These are phyloP conservation scores for Salix caprea DNA, from an alignment of 345 rosid genomes.

Conservation along the genomic window DNA sequence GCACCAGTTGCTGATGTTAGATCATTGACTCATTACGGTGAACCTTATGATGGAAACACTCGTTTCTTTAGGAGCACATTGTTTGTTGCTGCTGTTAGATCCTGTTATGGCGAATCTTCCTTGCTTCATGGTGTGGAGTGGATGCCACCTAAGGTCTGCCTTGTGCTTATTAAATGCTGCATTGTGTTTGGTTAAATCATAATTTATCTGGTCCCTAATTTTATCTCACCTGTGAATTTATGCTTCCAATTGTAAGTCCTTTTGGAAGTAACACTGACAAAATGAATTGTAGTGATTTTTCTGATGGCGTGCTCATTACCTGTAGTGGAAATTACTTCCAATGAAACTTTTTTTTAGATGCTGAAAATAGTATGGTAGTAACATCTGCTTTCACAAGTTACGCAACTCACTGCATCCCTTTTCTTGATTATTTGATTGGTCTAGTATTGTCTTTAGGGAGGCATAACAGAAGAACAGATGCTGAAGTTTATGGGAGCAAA, in stretches of 20 bases:
- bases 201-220: background rate
- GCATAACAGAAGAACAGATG: slow-evolving; percentile 96
- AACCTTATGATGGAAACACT: slow-evolving; percentile 98
- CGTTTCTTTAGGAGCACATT: slow-evolving; percentile 80
- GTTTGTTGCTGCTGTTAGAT: slow-evolving; percentile 91
- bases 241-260: slow-evolving; percentile 1
- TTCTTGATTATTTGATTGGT: slow-evolving; percentile 8
- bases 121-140: slow-evolving; percentile 97
- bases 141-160: slow-evolving; percentile 92
- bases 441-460: slow-evolving; percentile 49
- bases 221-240: slow-evolving; percentile 8
- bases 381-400: slow-evolving; percentile 4
- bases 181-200: background rate
- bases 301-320: slow-evolving; percentile 1
- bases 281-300: background rate
- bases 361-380: slow-evolving; percentile 10
- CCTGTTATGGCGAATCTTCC: slow-evolving; percentile 89
- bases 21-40: slow-evolving; percentile 97
- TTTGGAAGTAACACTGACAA: too few relatives aligned
- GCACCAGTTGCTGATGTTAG: slow-evolving; percentile 82
- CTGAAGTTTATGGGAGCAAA: slow-evolving; percentile 95
- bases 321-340: slow-evolving; percentile 4
- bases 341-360: slow-evolving; percentile 3
- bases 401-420: background rate
- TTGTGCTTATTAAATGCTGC: slow-evolving; percentile 1